phyloP scores from a whole-genome alignment of 2,329 filamentous ascomycete genomes.

The Fusarium lateritium region DNA sequence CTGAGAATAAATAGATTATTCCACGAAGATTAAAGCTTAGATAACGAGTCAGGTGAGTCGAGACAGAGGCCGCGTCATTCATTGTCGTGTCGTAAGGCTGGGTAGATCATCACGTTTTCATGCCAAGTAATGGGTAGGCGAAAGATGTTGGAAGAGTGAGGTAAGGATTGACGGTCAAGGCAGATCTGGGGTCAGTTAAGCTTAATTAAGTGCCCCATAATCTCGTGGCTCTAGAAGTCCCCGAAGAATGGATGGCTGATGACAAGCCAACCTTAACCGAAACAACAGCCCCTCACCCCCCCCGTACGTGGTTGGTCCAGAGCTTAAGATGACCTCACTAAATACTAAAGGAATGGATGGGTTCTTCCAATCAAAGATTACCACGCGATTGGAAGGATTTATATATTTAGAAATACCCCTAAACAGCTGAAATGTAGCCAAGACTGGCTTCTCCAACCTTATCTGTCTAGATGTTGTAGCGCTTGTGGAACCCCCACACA shows the following conservation, averaged over 20 bases:
- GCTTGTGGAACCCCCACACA: background rate
- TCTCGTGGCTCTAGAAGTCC: background rate
- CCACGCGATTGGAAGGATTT: conserved; percentile 10
- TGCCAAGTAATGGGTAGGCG: conserved; percentile 1
- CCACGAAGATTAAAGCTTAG: background rate
- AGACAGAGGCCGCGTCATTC: conserved; percentile 28
- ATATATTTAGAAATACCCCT: conserved; percentile 24
- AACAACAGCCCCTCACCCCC: background rate
- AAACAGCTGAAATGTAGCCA: conserved; percentile 9
- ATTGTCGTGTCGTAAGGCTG: conserved; percentile 13
- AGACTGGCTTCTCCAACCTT: conserved; percentile 9
- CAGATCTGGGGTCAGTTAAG: conserved; percentile 6
- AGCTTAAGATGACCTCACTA: conserved; percentile 16
- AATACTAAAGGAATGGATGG: background rate
- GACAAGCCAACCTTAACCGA: conserved; percentile 3
- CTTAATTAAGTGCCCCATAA: conserved; percentile 8
- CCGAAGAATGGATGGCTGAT: background rate
- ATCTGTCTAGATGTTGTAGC: background rate
- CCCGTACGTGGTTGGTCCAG: conserved; percentile 15
- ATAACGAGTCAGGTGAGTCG: too few species aligned
- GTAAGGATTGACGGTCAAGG: background rate
- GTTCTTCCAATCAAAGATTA: conserved; percentile 13
- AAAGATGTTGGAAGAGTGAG: background rate
- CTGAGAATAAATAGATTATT: conserved; percentile 2
- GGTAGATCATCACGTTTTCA: conserved; percentile 7